Base-by-base conservation (phyloP, 2,329 filamentous ascomycete species). In the Cadophora luteo-olivacea region DNA sequence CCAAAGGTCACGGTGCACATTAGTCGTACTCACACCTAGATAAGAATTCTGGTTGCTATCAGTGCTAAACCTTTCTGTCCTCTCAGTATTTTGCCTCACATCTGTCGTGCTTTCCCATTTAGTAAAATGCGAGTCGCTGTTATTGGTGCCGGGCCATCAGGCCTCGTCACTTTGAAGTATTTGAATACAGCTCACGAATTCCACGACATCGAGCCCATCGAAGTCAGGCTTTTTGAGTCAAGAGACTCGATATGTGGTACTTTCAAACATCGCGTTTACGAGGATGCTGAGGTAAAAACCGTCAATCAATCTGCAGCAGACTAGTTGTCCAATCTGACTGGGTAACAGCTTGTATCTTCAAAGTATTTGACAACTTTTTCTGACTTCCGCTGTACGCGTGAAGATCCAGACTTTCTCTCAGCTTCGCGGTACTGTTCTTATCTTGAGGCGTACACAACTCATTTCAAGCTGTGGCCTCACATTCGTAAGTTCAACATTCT, bases 221-320 rank as follows among this genome's bases (percentile, higher is more conserved):
- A 84, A 57, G 81, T 76, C 0, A 77, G 78, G 3, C 74, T 85
- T 4, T 84, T 84, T 48, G 83, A 85, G 74, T 75, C 78, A 29
- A 80, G 82, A 64, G 73, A 77, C 5, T 75, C 78, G 0, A 77
- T 85, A 55, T 83, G 83, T 3, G 83, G 84, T 4, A 84, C 82
- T 1, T 85, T 85, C 72, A 77, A 78, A n/a, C 80, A 83, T 65
- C 80, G 82, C 7, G 78, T 81, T 5, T 85, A 84, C 61, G 82
- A 84, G 65, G 81, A 84, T 38, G 81, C 83, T 1, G 83, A 84
- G 64, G 69, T 70, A 19, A 48, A 48, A 2, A 16, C 16, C 41
- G 5, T 48, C 84, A 14, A 48, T 11, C 3, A 48, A 19, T 16
- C 19, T n/a, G 5, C 16, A 1, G 12, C 7, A 16, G 19, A 48